Base-by-base conservation (phyloP, 169 alveolate species). In the Eimeria acervulina region DNA sequence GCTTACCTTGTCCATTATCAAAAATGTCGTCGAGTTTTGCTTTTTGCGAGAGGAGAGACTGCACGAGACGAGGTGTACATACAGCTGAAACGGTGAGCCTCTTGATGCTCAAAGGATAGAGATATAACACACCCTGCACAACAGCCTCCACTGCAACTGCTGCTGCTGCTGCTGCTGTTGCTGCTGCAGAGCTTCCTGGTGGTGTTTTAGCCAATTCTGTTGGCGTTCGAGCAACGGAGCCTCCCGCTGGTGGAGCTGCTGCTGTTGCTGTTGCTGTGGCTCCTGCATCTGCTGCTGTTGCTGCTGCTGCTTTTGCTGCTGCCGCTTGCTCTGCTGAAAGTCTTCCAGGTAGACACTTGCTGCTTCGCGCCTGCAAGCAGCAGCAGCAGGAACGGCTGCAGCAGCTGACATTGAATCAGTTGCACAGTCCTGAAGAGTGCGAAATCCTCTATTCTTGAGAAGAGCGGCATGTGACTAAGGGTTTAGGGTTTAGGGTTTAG, bases 41-140 rank as follows among this genome's bases (percentile, higher is more conserved):
- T n/a, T 36, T 70, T 0, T 70, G 81, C 19, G 10, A 6, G 10
- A 70, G 15, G n/a, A 70, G 51, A 36, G 81, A 70, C 19, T 70
- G 81, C 8, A 70, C 81, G 23, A 70, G 81, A 10, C 42, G 81
- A 70, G 81, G 81, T 28, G 81, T 33, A 70, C 81, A 70, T 28
- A 70, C 81, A 36, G 81, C 81, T 33, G 81, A 70, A 28, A 70
- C 81, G 0, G 81, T 70, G 15, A 70, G 81, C 44, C 81, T 12
- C 44, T 70, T 70, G 21, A 13, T 6, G 44, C 42, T 6, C 19
- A 70, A 6, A n/a, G 81, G 81, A 70, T 70, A 70, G 13, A 70
- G 44, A 23, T 70, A 70, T 19, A 70, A 19, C 26, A 70, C 44
- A 36, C 19, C 51, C 42, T 70, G 42, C 42, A 70, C 19, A 17